Evolutionary conservation across 495 filamentous ascomycete species (phyloP), one percentile per base, ranked within the genome.

Genomic region (Oleoguttula mirabilis): DNA sequence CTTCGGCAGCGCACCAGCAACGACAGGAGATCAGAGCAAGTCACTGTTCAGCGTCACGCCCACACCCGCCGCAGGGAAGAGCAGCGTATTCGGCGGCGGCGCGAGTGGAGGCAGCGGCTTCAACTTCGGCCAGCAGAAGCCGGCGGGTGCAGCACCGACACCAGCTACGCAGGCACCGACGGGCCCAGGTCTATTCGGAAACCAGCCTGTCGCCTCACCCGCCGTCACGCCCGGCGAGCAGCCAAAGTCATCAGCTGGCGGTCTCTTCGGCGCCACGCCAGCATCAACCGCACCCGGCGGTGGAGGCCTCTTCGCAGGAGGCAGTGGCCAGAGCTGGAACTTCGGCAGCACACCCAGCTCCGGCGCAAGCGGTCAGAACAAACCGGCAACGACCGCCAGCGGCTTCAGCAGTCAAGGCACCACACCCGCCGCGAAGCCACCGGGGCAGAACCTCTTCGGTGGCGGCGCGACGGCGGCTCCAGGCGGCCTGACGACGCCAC

Each of bases 1-100:
- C n/a, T 23, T 15, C 10, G 36, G 36, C 42, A 30, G 34, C 42
- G 22, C 34, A 37, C 5, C 42, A 27, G 11, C 42, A 37, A 30
- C 33, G 22, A 24, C 42, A 15, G 28, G 25, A 15, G 14, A 24
- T n/a, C 17, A 19, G 14, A 38, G 3, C 4, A 27, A 25, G 22
- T 12, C 43, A 3, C 35, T 45, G n/a, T 45, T 45, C 43, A 14
- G 31, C 15, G 3, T 44, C n/a, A 30, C 54, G 11, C 21, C 47
- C 11, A 20, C 57, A 20, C n/a, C n/a, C n/a, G 28, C 39, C 10
- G 23, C 8, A 30, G 27, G 27, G 8, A 30, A 8, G 14, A 30
- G 25, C 14, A 58, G 38, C 50, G 47, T 48, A 2, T 60, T 59
- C 32, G 48, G 45, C 6, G 38, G 41, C 2, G 43, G 48, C 1